Conservation (phyloP, 768 basidiomycete species). For the Suillus ampliporus region DNA sequence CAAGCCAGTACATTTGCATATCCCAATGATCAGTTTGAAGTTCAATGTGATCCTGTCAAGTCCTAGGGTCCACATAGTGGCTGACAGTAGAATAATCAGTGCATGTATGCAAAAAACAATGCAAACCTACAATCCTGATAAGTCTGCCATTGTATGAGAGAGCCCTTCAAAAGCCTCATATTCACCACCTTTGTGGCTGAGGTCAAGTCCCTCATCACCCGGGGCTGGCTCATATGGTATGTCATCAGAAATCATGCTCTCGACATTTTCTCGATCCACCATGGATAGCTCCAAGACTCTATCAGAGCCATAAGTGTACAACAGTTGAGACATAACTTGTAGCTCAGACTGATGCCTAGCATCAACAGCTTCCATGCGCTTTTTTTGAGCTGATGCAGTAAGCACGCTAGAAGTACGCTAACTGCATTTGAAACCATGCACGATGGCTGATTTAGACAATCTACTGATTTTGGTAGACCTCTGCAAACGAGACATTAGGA, state of each 20-base stretch:
- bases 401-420: too few species aligned
- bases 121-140: neutral
- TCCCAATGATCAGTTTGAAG: slow-evolving; percentile 25
- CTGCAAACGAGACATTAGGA: too few species aligned
- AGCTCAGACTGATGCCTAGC: too few species aligned
- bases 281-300: too few species aligned
- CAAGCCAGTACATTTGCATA: slow-evolving; percentile 16
- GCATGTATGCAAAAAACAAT: neutral
- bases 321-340: too few species aligned
- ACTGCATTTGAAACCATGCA: too few species aligned
- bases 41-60: slow-evolving; percentile 21
- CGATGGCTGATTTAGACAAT: too few species aligned
- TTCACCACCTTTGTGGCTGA: slow-evolving; percentile 11
- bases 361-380: too few species aligned
- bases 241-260: neutral
- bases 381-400: too few species aligned
- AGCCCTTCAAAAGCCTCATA: neutral
- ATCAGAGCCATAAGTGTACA: too few species aligned
- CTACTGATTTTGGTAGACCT: too few species aligned
- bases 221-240: slow-evolving; percentile 2
- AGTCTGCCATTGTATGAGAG: neutral
- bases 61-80: neutral
- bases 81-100: neutral
- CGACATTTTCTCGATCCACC: neutral
- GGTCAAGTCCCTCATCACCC: slow-evolving; percentile 10